A percentile compares a stretch with the other conserved stretches of the same genome.
These are phyloP conservation scores for Glonium stellatum DNA, from an alignment of 495 filamentous ascomycete genomes.

Conservation along the genomic window DNA sequence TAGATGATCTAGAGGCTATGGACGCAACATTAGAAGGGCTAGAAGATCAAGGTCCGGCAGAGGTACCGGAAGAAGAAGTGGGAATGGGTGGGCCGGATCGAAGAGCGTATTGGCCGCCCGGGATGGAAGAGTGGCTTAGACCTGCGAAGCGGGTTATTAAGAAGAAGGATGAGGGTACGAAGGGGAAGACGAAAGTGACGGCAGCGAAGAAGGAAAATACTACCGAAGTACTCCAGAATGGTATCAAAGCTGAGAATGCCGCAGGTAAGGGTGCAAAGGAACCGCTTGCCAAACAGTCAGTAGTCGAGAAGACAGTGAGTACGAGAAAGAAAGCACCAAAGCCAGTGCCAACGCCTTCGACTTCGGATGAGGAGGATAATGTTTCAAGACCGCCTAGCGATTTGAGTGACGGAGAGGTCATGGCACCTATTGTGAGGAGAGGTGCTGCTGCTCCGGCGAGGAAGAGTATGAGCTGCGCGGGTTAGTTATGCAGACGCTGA, in stretches of 20 bases:
- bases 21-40: slow-evolving; percentile 40
- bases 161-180: slow-evolving; percentile 44
- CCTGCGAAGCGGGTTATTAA: slow-evolving; percentile 66
- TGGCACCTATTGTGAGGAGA: slow-evolving; percentile 26
- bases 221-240: background rate
- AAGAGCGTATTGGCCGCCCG: slow-evolving; percentile 85
- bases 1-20: slow-evolving; percentile 44
- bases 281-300: slow-evolving; percentile 11
- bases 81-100: slow-evolving; percentile 84
- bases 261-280: background rate
- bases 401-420: slow-evolving; percentile 28
- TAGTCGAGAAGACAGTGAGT: slow-evolving; percentile 19
- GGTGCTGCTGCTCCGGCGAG: slow-evolving; percentile 7
- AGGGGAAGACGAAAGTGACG: slow-evolving; percentile 27
- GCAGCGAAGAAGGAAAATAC: slow-evolving; percentile 28
- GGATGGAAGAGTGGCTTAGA: slow-evolving; percentile 84
- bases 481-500: background rate
- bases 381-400: slow-evolving; percentile 21
- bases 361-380: slow-evolving; percentile 21
- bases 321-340: slow-evolving; percentile 32
- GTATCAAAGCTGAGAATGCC: slow-evolving; percentile 3
- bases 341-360: slow-evolving; percentile 27
- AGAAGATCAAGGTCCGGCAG: slow-evolving; percentile 23
- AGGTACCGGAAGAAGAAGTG: slow-evolving; percentile 60
- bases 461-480: slow-evolving; percentile 3